Evolutionary conservation across 2,329 filamentous ascomycete species (phyloP).

Genomic region (Penicillium janthinellum): DNA sequence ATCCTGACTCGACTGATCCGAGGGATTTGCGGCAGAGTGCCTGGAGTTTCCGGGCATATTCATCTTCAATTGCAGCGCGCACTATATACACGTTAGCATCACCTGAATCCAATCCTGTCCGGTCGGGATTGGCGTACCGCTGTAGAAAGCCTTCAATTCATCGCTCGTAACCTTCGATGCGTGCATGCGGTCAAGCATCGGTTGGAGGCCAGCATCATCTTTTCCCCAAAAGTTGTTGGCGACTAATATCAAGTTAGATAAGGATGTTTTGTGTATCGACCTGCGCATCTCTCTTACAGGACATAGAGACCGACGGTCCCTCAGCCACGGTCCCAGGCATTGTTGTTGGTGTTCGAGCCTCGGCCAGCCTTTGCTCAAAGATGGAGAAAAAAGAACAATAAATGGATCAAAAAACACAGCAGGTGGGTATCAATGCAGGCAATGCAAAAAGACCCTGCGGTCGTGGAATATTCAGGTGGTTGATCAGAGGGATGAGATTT

Average conservation of each 20-base stretch:
- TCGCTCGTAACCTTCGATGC: slow-evolving; percentile 92
- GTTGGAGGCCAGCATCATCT: slow-evolving; percentile 92
- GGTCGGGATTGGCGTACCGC: slow-evolving; percentile 56
- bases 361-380: slow-evolving; percentile 42
- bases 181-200: slow-evolving; percentile 91
- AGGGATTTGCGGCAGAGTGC: slow-evolving; percentile 84
- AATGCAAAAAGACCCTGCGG: slow-evolving; percentile 24
- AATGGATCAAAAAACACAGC: slow-evolving; percentile 12
- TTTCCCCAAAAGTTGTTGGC: slow-evolving; percentile 99
- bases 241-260: slow-evolving; percentile 52
- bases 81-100: slow-evolving; percentile 51
- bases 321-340: slow-evolving; percentile 67
- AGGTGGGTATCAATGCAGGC: neutral
- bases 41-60: slow-evolving; percentile 87
- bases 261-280: neutral
- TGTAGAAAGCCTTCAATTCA: slow-evolving; percentile 90
- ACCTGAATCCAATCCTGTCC: neutral
- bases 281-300: slow-evolving; percentile 54
- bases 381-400: slow-evolving; percentile 12
- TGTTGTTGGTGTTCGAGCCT: slow-evolving; percentile 34
- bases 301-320: slow-evolving; percentile 66
- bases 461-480: slow-evolving; percentile 19
- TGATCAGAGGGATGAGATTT: slow-evolving; percentile 19
- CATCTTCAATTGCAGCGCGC: slow-evolving; percentile 91
- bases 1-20: slow-evolving; percentile 83